These are phyloP conservation scores for Didymella exigua DNA, from an alignment of 2,329 filamentous ascomycete genomes.

Conservation along the genomic window DNA sequence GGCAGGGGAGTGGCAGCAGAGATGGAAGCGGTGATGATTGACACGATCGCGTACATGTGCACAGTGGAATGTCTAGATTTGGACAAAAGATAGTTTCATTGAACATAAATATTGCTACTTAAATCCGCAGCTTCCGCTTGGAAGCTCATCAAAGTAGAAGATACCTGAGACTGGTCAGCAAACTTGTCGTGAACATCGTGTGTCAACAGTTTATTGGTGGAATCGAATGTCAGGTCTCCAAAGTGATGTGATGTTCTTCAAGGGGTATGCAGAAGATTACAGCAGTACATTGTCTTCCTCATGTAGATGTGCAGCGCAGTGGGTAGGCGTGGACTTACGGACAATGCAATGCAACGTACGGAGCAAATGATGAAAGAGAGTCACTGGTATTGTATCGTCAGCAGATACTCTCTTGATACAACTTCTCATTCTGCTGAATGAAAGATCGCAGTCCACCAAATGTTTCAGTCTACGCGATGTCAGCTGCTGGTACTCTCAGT, in stretches of 20 bases:
- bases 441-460: conserved; percentile 42
- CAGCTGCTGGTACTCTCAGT: conserved; percentile 22
- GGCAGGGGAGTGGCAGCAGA: background rate
- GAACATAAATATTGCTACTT: background rate
- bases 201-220: background rate
- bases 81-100: background rate
- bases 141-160: background rate
- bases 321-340: conserved; percentile 23
- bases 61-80: background rate
- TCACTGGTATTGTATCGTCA: conserved; percentile 29
- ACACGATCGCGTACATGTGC: background rate
- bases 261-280: conserved; percentile 66
- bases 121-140: background rate
- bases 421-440: conserved; percentile 15
- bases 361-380: background rate
- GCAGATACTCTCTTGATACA: conserved; percentile 22
- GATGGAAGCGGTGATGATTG: conserved; percentile 1
- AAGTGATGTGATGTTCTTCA: conserved; percentile 68
- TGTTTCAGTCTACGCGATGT: conserved; percentile 42
- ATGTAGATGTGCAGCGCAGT: conserved; percentile 40
- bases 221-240: conserved; percentile 64
- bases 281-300: conserved; percentile 68
- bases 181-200: background rate
- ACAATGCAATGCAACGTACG: background rate
- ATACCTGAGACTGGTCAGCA: conserved; percentile 6